Evolutionary conservation across 2,329 filamentous ascomycete genomes (phyloP), one percentile per base, ranked within the genome.

Genomic region (Colletotrichum trifolii): DNA sequence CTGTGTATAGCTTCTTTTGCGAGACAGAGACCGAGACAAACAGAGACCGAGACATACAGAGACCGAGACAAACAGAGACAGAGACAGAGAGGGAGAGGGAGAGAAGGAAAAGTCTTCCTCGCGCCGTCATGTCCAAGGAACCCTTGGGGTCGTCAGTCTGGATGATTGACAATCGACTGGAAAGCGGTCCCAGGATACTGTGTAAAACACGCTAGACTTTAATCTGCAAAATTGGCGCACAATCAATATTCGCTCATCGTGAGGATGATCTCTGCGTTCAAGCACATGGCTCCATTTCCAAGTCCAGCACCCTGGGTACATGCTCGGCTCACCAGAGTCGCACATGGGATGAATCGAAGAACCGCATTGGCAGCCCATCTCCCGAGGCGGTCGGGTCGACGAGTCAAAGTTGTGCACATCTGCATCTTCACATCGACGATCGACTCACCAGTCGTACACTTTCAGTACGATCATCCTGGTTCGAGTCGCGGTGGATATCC

Each of bases 361-460:
- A 45, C 11, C 3, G 43, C 25, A 25, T 46, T 8, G 43, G 15
- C n/a, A 4, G n/a, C 10, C 6, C 43, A 8, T 15, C 13, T 17
- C 6, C 7, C 11, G 54, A 45, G 38, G 33, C 53, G 39, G 45
- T 54, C 52, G 45, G 39, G 52, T 54, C 52, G 45, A 6, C 46
- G 55, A 50, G 55, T 50, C 55, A 50, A 50, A 58, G n/a, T n/a
- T 38, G 55, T 50, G 55, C 55, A 50, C 55, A 50, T 36, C 46
- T 13, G 39, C 39, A 45, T 45, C 33, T 42, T 10, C 13, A 34
- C n/a, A 13, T 33, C 48, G 15, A 11, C 48, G 17, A 50, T 25
- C 36, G 33, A 8, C 43, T 10, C 36, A 33, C 46, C 25, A 12
- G 38, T 43, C 36, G 13, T 43, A n/a, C 50, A 33, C 25, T 25